These are phyloP conservation scores for Ophiosphaerella narmari DNA, from an alignment of 2,329 filamentous ascomycete genomes.

Conservation along the genomic window DNA sequence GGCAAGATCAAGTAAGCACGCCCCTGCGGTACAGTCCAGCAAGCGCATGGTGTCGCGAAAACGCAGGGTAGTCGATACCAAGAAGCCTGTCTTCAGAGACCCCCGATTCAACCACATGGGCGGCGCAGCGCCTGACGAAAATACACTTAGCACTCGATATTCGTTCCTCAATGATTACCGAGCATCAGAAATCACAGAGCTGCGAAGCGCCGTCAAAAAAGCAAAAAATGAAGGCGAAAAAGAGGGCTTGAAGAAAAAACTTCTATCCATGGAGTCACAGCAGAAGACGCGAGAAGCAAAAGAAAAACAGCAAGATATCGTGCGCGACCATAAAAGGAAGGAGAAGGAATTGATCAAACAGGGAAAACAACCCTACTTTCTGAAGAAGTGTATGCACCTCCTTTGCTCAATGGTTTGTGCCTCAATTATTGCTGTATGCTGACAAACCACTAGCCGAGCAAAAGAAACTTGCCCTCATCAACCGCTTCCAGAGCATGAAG, in stretches of 20 bases:
- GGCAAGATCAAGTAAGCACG: conserved; percentile 77
- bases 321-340: conserved; percentile 75
- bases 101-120: conserved; percentile 81
- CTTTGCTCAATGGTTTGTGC: neutral
- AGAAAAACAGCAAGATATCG: conserved; percentile 70
- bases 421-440: conserved; percentile 10
- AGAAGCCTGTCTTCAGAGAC: conserved; percentile 70
- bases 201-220: conserved; percentile 70
- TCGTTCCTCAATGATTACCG: conserved; percentile 87
- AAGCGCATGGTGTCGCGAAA: conserved; percentile 82
- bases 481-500: conserved; percentile 82
- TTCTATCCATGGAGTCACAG: conserved; percentile 79
- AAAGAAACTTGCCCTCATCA: conserved; percentile 81
- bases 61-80: conserved; percentile 70
- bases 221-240: conserved; percentile 68
- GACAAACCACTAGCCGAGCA: conserved; percentile 64
- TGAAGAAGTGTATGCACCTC: conserved; percentile 70
- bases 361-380: conserved; percentile 90
- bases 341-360: conserved; percentile 85
- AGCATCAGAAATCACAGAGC: conserved; percentile 76
- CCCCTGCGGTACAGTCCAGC: conserved; percentile 79
- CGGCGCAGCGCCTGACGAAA: conserved; percentile 59
- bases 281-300: conserved; percentile 72
- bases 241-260: conserved; percentile 71
- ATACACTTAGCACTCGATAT: conserved; percentile 73